Conservation (phyloP, 2,329 filamentous ascomycete genomes). For the Ceratocystiopsis minuta region DNA sequence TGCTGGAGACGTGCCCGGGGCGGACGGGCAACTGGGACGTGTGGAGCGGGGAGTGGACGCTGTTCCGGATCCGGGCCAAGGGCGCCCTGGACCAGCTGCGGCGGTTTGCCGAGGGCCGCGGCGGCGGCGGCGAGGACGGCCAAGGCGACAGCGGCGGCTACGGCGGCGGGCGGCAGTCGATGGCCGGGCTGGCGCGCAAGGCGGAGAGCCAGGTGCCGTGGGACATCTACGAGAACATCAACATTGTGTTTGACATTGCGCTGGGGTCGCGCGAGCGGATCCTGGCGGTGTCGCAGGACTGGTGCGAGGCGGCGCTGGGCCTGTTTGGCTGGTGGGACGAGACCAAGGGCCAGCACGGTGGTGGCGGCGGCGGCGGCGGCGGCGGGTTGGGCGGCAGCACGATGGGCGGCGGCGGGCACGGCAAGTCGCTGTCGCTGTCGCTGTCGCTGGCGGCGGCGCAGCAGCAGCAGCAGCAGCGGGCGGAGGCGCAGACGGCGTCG, state of each 20-base stretch:
- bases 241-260: constrained; percentile 62
- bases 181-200: constrained; percentile 52
- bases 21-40: constrained; percentile 63
- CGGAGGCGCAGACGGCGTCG: constrained; percentile 15
- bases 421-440: constrained; percentile 3
- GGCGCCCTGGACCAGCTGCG: constrained; percentile 53
- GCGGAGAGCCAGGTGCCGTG: constrained; percentile 78
- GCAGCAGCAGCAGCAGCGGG: no score
- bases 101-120: constrained; percentile 60
- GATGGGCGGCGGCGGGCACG: not conserved
- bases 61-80: constrained; percentile 62
- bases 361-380: constrained; percentile 27
- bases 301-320: constrained; percentile 75
- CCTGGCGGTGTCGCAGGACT: constrained; percentile 63
- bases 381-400: no score
- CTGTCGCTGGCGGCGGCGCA: not conserved
- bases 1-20: constrained; percentile 59
- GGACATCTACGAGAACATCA: constrained; percentile 74
- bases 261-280: constrained; percentile 62
- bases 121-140: constrained; percentile 12
- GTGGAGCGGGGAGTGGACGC: constrained; percentile 60
- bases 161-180: constrained; percentile 22
- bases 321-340: constrained; percentile 89
- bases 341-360: not conserved
- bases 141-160: constrained; percentile 13